Conservation (phyloP, 1,284 basidiomycete species). For the Amylostereum areolatum region DNA sequence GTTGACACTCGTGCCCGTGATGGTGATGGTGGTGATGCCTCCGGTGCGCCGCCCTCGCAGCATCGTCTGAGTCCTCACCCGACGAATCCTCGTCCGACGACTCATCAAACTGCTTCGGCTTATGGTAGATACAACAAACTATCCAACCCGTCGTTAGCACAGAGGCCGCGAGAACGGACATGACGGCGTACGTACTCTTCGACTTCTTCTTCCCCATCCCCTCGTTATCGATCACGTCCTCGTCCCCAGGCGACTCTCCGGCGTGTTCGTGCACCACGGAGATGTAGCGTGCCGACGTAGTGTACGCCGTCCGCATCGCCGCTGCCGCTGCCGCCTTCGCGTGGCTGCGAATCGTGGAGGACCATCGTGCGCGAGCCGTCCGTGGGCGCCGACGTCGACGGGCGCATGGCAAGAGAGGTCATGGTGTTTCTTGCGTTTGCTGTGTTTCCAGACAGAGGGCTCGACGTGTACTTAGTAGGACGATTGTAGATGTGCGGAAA, state of each 20-base stretch:
- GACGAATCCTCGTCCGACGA: constrained; percentile 67
- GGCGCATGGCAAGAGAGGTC: too few species aligned
- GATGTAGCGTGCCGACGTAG: constrained; percentile 41
- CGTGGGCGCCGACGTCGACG: constrained; percentile 36
- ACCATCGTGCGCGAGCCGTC: constrained; percentile 58
- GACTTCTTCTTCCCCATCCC: constrained; percentile 74
- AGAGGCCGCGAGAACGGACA: too few species aligned
- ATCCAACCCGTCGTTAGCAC: too few species aligned
- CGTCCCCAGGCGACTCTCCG: constrained; percentile 68
- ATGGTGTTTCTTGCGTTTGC: too few species aligned
- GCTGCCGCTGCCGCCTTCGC: constrained; percentile 21
- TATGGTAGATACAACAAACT: constrained; percentile 91
- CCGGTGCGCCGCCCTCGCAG: constrained; percentile 19
- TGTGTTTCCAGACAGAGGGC: too few species aligned
- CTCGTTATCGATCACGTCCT: constrained; percentile 83
- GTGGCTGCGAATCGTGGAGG: constrained; percentile 36
- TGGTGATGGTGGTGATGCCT: constrained; percentile 22
- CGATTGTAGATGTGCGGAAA: too few species aligned
- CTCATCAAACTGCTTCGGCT: constrained; percentile 71
- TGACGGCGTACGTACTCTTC: constrained; percentile 71
- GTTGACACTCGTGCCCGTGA: constrained; percentile 16
- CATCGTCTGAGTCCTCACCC: constrained; percentile 38
- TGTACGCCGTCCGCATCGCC: constrained; percentile 13
- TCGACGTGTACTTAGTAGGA: too few species aligned
- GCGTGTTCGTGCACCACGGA: constrained; percentile 42